Evolutionary conservation across 352 stramenopile genomes (phyloP), one percentile per base, ranked within the genome.

Genomic region (Plasmopara viticola): DNA sequence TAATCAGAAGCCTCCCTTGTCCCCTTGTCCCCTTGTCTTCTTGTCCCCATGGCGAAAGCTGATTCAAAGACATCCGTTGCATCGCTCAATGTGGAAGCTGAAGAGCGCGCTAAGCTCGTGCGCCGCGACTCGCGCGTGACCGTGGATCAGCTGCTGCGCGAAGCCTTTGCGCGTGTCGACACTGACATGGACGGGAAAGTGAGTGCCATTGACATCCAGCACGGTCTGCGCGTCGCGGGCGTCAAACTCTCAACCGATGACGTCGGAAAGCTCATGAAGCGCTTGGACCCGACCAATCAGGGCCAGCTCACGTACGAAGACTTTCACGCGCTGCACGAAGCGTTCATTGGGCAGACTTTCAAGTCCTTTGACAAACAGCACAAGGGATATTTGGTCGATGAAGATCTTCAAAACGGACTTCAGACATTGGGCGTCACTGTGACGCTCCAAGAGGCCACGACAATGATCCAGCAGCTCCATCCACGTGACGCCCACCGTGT

Each of bases 91-190:
- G 14, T 20, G 13, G 46, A 58, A 12, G 47, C 54, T 2, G 44
- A 64, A 33, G 52, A 62, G n/a, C 58, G 53, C 8, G 62, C 62
- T n/a, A 67, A 60, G 51, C 71, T 92, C 37, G 63, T 90, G 58
- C 81, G 81, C 38, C 78, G 81, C 71, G 86, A 78, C 58, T 92
- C 81, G 60, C 81, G 81, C 48, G 57, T 88, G 42, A 89, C 81
- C 6, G 81, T 92, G 10, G 81, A 92, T 61, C 59, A 75, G 37
- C 64, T 92, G 29, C 62, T 92, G 42, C 72, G 67, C 39, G 78
- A 90, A 34, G 68, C 81, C 14, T 92, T 92, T 64, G 73, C 80
- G 53, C 77, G 76, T 44, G 67, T 90, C 10, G 81, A 92, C 62
- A 62, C 64, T n/a, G 64, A 90, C 53, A 60, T 71, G 44, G 77